Base-by-base conservation (phyloP, 306 rosid genomes). In the Dryas drummondii region DNA sequence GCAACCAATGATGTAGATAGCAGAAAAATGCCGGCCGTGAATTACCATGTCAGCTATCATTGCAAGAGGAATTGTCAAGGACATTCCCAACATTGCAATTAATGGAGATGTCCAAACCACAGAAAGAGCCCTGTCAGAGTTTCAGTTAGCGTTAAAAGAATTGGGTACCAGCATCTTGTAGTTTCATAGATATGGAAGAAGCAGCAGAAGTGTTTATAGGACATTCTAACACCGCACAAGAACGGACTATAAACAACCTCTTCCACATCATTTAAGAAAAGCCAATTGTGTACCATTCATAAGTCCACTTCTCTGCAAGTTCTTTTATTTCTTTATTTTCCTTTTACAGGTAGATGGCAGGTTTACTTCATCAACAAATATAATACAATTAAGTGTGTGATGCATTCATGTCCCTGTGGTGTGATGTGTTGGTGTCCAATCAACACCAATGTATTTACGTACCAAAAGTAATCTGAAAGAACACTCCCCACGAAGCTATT, bases 81-180 rank as follows among this genome's bases (percentile, higher is more conserved):
- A 87, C 88, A 86, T 82, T 66, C 94, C 97, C 40, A 91, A 41
- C 6, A 91, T 89, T 6, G 94, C 88, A 55, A 91, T 91, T 75
- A 91, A 80, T 27, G 97, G 97, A 74, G 91, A 73, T 7, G 91
- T 91, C 97, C 97, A 91, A 49, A 89, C 84, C 63, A 91, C 88
- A 27, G 97, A 89, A 64, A 89, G 81, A 19, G 91, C 97, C 91
- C 97, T 91, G 85, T 63, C n/a, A 68, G 15, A 48, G 2, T 80
- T 63, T 66, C 52, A 17, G 41, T 15, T 5, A 1, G 9, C 19
- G 42, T 81, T 70, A 58, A 66, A 54, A 68, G 27, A 48, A 76
- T 45, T 16, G 17, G 63, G 51, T 17, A 57, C 11, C 48, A 68
- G 12, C 22, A 64, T 60, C 48, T 75, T 61, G 13, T 61, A 42